phyloP scores from a whole-genome alignment of 495 filamentous ascomycete genomes.

The Aspergillus baeticus region DNA sequence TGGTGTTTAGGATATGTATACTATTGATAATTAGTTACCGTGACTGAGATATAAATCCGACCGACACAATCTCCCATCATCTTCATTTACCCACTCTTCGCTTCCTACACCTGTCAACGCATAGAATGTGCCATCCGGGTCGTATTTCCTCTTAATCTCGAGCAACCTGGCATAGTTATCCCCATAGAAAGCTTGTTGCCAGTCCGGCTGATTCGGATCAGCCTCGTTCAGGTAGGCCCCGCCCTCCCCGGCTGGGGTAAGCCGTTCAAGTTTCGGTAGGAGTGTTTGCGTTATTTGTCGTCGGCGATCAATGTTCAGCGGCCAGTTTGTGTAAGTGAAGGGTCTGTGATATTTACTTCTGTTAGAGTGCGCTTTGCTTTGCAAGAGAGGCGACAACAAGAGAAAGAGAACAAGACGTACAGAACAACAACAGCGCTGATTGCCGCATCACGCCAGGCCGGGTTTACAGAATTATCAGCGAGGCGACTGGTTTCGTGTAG shows the following conservation, averaged over 20 bases:
- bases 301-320: background rate
- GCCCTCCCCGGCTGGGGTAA: no score
- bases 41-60: no score
- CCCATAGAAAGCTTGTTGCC: constrained; percentile 53
- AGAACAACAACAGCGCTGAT: no score
- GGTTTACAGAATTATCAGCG: constrained; percentile 41
- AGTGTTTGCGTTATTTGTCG: no score
- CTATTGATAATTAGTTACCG: no score
- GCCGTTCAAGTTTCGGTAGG: no score
- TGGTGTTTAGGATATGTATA: no score
- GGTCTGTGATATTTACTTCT: no score
- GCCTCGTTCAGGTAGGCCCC: constrained; percentile 45
- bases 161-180: constrained; percentile 38
- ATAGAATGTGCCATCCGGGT: constrained; percentile 60
- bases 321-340: no score
- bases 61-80: constrained; percentile 37
- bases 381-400: no score
- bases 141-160: constrained; percentile 47
- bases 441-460: constrained; percentile 28
- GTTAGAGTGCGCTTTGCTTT: no score
- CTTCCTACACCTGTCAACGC: constrained; percentile 59
- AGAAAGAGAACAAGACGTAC: no score
- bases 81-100: constrained; percentile 48
- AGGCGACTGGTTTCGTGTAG: constrained; percentile 24
- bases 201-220: constrained; percentile 51